phyloP scores from a whole-genome alignment of 768 basidiomycete genomes.

The Collybia mongolica region DNA sequence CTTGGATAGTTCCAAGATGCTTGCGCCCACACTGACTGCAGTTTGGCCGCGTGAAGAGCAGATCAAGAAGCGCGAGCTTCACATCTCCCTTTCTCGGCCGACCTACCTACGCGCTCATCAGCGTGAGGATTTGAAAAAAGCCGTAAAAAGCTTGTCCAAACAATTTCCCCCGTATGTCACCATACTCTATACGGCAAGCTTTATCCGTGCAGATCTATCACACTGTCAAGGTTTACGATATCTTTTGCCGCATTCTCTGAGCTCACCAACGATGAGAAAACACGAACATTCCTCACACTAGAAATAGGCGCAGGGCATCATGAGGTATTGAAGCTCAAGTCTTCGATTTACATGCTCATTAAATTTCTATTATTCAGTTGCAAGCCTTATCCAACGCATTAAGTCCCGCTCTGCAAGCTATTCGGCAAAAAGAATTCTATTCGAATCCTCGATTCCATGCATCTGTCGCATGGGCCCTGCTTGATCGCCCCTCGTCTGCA shows the following conservation, averaged over 20 bases:
- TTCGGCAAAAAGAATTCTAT: constrained; percentile 83
- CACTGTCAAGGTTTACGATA: constrained; percentile 53
- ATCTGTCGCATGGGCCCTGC: constrained; percentile 85
- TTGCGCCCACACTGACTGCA: constrained; percentile 47
- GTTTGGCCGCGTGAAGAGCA: constrained; percentile 28
- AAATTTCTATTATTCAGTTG: constrained; percentile 44
- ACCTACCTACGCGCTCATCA: constrained; percentile 80
- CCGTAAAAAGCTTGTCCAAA: constrained; percentile 53
- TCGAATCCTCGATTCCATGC: constrained; percentile 80
- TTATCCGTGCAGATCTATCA: neutral
- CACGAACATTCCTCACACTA: constrained; percentile 76
- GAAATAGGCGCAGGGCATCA: constrained; percentile 83
- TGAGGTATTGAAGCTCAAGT: constrained; percentile 46
- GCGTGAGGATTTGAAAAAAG: constrained; percentile 65
- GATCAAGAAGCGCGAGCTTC: constrained; percentile 48
- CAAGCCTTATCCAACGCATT: constrained; percentile 52
- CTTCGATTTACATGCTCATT: neutral
- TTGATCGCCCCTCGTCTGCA: constrained; percentile 30
- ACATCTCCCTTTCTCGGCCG: constrained; percentile 85
- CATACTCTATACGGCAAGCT: neutral
- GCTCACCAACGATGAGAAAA: constrained; percentile 77
- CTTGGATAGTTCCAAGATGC: constrained; percentile 37
- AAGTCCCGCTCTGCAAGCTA: constrained; percentile 50
- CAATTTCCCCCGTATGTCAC: constrained; percentile 43
- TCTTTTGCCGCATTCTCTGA: constrained; percentile 75